A percentile compares a stretch with the other conserved stretches of the same genome.
phyloP scores from a whole-genome alignment of 78 protist genomes.

The Emiliania huxleyi region DNA sequence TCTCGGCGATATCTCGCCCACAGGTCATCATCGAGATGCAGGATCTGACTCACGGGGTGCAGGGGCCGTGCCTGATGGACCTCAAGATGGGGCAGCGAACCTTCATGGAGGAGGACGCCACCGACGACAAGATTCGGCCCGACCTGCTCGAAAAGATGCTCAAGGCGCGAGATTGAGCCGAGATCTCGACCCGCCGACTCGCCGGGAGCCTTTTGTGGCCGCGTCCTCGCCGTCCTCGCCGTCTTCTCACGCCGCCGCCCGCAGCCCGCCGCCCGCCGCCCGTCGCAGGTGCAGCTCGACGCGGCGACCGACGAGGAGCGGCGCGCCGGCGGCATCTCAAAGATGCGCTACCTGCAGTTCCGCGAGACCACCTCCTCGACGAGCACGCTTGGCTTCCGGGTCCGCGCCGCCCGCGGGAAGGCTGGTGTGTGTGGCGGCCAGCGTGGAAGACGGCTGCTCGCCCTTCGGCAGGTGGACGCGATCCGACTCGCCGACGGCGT shows the following conservation, averaged over 20 bases:
- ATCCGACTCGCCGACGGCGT: not conserved
- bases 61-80: constrained; percentile 9
- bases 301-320: constrained; percentile 24
- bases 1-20: too few species aligned
- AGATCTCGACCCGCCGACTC: too few species aligned
- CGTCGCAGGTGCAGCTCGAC: not conserved
- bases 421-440: too few species aligned
- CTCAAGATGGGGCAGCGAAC: not conserved
- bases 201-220: too few species aligned
- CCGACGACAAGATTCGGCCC: not conserved
- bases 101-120: not conserved
- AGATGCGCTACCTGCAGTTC: constrained; percentile 43
- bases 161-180: too few species aligned
- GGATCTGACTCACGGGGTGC: not conserved
- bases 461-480: too few species aligned
- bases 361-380: constrained; percentile 15
- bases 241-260: too few species aligned
- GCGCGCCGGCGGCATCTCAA: constrained; percentile 15
- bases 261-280: too few species aligned
- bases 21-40: too few species aligned
- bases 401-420: too few species aligned
- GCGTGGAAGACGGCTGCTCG: too few species aligned
- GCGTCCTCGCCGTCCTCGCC: too few species aligned
- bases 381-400: constrained; percentile 25
- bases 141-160: constrained; percentile 25